Evolutionary conservation across 106 monocot species (phyloP), one percentile per base, ranked within the genome.

Genomic region (Amphibolis antarctica): DNA sequence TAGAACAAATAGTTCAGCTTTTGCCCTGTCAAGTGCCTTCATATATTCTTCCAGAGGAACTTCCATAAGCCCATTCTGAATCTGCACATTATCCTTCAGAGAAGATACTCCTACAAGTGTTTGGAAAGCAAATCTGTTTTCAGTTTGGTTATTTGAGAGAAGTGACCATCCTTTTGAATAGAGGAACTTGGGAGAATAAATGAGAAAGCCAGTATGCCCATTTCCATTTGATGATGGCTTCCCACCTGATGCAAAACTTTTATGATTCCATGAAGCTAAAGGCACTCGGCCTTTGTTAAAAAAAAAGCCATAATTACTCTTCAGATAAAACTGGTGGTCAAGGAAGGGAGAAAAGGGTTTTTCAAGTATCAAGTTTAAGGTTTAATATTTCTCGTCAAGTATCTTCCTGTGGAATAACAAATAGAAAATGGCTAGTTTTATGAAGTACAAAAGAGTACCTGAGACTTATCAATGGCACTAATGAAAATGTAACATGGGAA

Each of bases 21-120:
- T 93, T 53, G 82, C 80, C 74, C 88, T 80, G 69, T 93, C 85
- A 55, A 93, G 80, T 74, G 93, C 93, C 73, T 88, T 93, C n/a
- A 88, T 81, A 78, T 93, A 93, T 70, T 93, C 93, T 55, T 93
- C 93, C 59, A 88, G 53, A 58, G 88, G 93, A 64, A 66, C 69
- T 75, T 22, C 93, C 85, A 63, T 59, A 79, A 43, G 78, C 65
- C 93, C 93, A 93, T 66, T 88, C 81, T 68, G 67, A 71, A 78
- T 78, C 66, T 52, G 44, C 83, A 61, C 43, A 59, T 24, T 72
- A 68, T 64, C 85, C 88, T 49, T 93, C 88, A 65, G 80, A 82
- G 45, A 82, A 74, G 23, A 82, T 70, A 28, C 78, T 88, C 85
- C 65, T 66, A 42, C 59, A 53, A 78, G 31, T 43, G 36, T 31